phyloP scores from a whole-genome alignment of 2,329 filamentous ascomycete genomes.

The Kalaharituber pfeilii region DNA sequence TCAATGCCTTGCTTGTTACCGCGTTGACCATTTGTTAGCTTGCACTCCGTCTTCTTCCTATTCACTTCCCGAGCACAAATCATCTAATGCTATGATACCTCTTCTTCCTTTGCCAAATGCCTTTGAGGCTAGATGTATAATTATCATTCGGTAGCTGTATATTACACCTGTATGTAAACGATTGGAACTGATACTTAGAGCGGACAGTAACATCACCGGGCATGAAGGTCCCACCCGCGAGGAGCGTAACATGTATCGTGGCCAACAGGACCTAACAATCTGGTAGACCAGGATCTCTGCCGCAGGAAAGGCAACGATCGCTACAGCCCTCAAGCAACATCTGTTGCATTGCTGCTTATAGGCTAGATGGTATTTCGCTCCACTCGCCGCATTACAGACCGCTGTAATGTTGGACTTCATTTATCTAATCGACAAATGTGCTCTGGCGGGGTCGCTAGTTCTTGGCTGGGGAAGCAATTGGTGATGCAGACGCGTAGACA shows the following conservation, averaged over 20 bases:
- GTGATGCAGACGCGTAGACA: neutral
- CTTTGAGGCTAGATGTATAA: too few species aligned
- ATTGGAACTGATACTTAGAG: neutral
- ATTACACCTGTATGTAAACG: neutral
- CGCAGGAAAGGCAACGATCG: constrained; percentile 92
- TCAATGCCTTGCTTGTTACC: too few species aligned
- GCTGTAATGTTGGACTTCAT: too few species aligned
- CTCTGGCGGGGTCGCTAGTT: neutral
- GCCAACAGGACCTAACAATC: constrained; percentile 81
- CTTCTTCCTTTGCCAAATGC: too few species aligned
- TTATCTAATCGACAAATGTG: too few species aligned
- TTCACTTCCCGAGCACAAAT: too few species aligned
- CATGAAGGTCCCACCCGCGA: constrained; percentile 61
- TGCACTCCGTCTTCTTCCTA: too few species aligned
- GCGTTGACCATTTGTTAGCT: too few species aligned
- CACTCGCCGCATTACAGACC: neutral
- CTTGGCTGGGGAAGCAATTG: neutral
- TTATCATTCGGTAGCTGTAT: too few species aligned
- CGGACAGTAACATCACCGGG: constrained; percentile 78
- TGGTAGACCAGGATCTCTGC: constrained; percentile 97
- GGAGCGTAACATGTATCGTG: constrained; percentile 57
- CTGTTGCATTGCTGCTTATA: constrained; percentile 76
- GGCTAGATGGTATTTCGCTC: constrained; percentile 48
- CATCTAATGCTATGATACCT: too few species aligned
- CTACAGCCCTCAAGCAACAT: constrained; percentile 91